Evolutionary conservation across 2,329 filamentous ascomycete genomes (phyloP).

Genomic region (Stachybotrys elegans): DNA sequence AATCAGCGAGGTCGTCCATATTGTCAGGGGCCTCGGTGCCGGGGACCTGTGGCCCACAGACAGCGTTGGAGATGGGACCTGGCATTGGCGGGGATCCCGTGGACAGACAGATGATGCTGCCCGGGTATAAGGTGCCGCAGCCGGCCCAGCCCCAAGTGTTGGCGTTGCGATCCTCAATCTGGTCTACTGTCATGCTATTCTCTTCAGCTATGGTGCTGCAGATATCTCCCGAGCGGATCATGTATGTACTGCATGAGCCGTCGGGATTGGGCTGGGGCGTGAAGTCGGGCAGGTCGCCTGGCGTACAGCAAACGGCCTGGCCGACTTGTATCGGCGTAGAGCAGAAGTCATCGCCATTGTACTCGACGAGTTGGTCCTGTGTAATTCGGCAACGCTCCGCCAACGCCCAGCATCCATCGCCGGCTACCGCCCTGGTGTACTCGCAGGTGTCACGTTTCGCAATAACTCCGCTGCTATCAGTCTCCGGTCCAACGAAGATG

Average conservation of each 20-base stretch:
- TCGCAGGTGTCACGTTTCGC: too few species aligned
- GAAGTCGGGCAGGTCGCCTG: constrained; percentile 13
- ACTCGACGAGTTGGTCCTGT: too few species aligned
- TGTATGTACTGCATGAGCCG: constrained; percentile 32
- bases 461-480: too few species aligned
- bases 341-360: too few species aligned
- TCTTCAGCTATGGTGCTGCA: constrained; percentile 27
- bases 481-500: too few species aligned
- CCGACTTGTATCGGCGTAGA: too few species aligned
- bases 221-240: constrained; percentile 24
- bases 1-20: constrained; percentile 10
- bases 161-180: constrained; percentile 26
- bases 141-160: constrained; percentile 25
- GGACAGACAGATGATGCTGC: constrained; percentile 20
- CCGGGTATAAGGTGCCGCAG: constrained; percentile 12
- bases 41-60: constrained; percentile 22
- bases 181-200: constrained; percentile 20
- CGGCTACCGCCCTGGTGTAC: too few species aligned
- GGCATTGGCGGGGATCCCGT: constrained; percentile 23
- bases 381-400: too few species aligned
- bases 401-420: too few species aligned
- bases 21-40: constrained; percentile 11
- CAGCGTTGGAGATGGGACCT: constrained; percentile 9
- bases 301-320: constrained; percentile 33
- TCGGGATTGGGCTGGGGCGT: constrained; percentile 7